Evolutionary conservation across 768 basidiomycete genomes (phyloP), one percentile per base, ranked within the genome.

Genomic region (Ephemerocybe angulata): DNA sequence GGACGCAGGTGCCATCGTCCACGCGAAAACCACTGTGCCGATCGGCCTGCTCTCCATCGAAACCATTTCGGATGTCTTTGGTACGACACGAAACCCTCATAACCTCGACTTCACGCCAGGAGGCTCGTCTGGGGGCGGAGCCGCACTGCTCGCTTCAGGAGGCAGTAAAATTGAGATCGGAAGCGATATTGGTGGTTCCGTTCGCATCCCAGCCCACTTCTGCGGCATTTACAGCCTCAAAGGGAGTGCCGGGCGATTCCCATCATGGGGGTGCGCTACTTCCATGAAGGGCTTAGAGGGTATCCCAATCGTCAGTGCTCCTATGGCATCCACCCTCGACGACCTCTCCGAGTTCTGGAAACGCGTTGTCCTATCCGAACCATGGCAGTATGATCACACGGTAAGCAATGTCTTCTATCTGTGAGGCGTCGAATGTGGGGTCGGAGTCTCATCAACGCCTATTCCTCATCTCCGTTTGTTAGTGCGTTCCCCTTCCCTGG

Each of bases 171-270:
- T 88, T 21, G 87, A 87, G 35, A 77, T 90, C 33, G 88, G 87
- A 1, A 82, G 87, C 3, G 88, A 90, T 60, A 71, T 90, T 27
- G 88, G 82, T 2, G 90, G 89, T 10, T 86, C 84, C 51, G 80
- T 89, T 35, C 78, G 89, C 49, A 79, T 82, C 25, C 89, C 89
- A 3, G 82, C 88, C 13, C 84, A 88, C 58, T 88, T 84, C 60
- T 87, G 86, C 57, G 89, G 87, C 1, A 69, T 86, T 1, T 88
- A 82, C 73, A 75, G 82, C 41, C 73, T 88, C 60, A 86, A 84
- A 63, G 75, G 81, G 10, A 85, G 84, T 60, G 69, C 71, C 53
- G 76, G 82, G 38, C 72, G 87, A 52, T 84, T 87, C 60, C 79
- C 82, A 5, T 72, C 67, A 30, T 76, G 76, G 59, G 84, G 85